phyloP scores from a whole-genome alignment of 1,284 basidiomycete species.

The Lentinula novae-zelandiae region DNA sequence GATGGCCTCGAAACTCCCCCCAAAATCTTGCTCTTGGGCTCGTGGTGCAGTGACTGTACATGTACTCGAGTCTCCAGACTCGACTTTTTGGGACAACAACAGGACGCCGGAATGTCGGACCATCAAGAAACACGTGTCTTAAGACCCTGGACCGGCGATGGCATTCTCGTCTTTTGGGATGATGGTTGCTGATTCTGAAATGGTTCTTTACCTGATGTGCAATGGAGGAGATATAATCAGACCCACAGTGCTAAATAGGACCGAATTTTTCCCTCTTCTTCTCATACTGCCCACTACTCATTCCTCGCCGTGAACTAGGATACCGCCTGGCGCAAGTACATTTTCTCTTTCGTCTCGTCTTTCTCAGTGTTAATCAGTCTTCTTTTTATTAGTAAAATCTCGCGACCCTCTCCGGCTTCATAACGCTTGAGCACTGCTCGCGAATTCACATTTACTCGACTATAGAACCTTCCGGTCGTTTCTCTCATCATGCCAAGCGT shows the following conservation, averaged over 20 bases:
- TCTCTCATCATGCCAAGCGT: slow-evolving; percentile 17
- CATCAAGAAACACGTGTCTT: background rate
- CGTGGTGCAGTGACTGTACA: background rate
- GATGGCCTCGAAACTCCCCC: background rate
- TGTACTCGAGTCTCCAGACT: background rate
- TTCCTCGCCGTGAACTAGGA: slow-evolving; percentile 47
- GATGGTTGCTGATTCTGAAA: background rate
- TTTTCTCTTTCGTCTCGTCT: slow-evolving; percentile 13
- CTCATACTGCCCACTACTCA: background rate
- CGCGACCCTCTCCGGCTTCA: slow-evolving; percentile 93
- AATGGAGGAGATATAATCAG: background rate
- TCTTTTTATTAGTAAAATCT: slow-evolving; percentile 52
- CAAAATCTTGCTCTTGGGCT: background rate
- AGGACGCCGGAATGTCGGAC: background rate
- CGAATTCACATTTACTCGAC: slow-evolving; percentile 30
- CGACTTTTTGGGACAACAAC: background rate
- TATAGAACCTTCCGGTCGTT: slow-evolving; percentile 17
- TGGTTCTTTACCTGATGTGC: background rate
- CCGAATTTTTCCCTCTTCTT: background rate
- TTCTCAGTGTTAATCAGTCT: background rate
- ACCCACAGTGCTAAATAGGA: background rate
- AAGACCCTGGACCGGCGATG: background rate
- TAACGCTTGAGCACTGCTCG: slow-evolving; percentile 73
- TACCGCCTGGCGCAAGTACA: slow-evolving; percentile 66
- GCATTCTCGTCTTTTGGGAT: background rate